Evolutionary conservation across 805 yeast species (phyloP), one percentile per base, ranked within the genome.

Genomic region (Lipomyces anomalus): DNA sequence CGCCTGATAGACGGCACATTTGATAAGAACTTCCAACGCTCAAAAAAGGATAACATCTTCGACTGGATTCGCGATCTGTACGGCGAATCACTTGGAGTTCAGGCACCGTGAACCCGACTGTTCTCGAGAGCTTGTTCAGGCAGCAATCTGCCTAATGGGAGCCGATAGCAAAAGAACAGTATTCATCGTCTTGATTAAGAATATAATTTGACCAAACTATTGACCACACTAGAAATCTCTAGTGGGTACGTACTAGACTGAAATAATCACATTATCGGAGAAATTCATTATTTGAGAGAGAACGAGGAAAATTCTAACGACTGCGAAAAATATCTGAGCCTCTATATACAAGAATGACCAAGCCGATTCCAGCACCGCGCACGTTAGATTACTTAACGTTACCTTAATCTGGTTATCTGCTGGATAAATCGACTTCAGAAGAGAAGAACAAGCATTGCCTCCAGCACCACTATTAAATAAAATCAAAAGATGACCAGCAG

Each of bases 351-450:
- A 57, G 33, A 21, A 56, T 47, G 17, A 60, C 48, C 42, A 52
- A 78, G 1, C 74, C 58, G 32, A 79, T 68, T 5, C 84, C 84
- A 23, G 82, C 0, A 84, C 77, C 16, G 76, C 52, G 2, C 79
- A 70, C 9, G 79, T 67, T 38, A 75, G 63, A 46, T 77, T 67
- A 55, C 79, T 77, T 18, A 78, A 61, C 46, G 66, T 64, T 1
- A 68, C 70, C n/a, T n/a, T n/a, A 36, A 69, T 64, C 0, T 71
- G 57, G 56, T 70, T 64, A 39, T 68, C 60, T 18, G 74, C 64
- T 4, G n/a, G n/a, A n/a, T 78, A 67, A 50, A 75, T 69, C 40
- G 83, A 68, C 89, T 89, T 82, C 47, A 83, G 66, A 4, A 75
- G 62, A 57, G 73, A 79, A 7, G 79, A 70, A 11, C 84, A 82